A percentile compares a stretch with the other conserved stretches of the same genome.
These are phyloP conservation scores for Phallus indusiatus DNA, from an alignment of 768 basidiomycete genomes.

Conservation along the genomic window DNA sequence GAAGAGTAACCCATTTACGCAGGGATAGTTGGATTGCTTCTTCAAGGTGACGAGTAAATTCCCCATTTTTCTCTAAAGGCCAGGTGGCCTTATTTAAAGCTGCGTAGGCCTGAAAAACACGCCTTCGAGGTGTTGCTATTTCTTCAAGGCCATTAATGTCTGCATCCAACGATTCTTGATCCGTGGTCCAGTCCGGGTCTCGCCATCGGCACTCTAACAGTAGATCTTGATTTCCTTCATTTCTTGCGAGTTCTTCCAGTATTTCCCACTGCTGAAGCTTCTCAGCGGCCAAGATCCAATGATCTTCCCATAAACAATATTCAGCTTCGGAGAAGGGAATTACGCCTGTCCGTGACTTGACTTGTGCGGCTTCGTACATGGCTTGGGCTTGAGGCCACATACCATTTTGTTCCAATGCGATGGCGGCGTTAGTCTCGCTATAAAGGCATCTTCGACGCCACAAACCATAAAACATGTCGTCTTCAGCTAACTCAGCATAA, in stretches of 20 bases:
- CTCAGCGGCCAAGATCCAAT: conserved; percentile 93
- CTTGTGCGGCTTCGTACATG: conserved; percentile 86
- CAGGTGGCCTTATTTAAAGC: conserved; percentile 79
- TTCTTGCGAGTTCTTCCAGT: conserved; percentile 80
- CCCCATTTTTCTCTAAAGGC: conserved; percentile 69
- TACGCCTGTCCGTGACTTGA: conserved; percentile 66
- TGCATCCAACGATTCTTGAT: conserved; percentile 65
- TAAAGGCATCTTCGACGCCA: conserved; percentile 90
- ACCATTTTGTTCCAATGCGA: conserved; percentile 91
- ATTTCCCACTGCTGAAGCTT: conserved; percentile 98
- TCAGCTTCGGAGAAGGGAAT: conserved; percentile 92
- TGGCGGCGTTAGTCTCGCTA: conserved; percentile 76
- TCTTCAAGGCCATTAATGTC: conserved; percentile 75
- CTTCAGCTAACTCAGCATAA: conserved; percentile 92
- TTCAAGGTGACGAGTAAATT: conserved; percentile 83
- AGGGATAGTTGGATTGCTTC: conserved; percentile 95
- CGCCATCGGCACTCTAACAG: conserved; percentile 95
- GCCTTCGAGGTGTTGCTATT: conserved; percentile 86
- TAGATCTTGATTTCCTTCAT: conserved; percentile 85
- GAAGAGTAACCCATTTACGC: conserved; percentile 91
- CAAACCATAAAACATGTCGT: conserved; percentile 94
- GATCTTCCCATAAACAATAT: conserved; percentile 98
- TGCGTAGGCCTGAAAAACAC: conserved; percentile 95
- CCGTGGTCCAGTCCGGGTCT: conserved; percentile 82
- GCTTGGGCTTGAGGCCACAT: conserved; percentile 91